Evolutionary conservation across 1,284 basidiomycete species (phyloP).

Genomic region (Cerioporus squamosus): DNA sequence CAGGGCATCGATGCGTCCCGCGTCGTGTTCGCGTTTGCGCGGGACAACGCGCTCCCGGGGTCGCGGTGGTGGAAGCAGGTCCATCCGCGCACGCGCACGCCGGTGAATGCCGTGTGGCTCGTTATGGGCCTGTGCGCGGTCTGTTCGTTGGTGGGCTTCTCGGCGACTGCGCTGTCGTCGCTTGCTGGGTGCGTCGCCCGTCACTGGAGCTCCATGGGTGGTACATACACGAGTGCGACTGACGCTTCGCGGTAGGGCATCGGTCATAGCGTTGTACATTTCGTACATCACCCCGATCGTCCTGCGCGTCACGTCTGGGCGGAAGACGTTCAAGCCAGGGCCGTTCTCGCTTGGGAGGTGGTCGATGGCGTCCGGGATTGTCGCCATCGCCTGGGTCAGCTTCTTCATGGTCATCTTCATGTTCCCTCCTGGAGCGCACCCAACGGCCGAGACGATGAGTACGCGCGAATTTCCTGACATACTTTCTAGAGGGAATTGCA

Average conservation of each 20-base stretch:
- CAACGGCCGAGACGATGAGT: constrained; percentile 59
- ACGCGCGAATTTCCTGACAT: too few species aligned
- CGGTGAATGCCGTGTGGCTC: constrained; percentile 76
- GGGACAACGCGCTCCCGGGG: constrained; percentile 74
- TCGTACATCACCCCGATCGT: constrained; percentile 74
- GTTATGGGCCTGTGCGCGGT: constrained; percentile 61
- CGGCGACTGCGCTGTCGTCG: constrained; percentile 61
- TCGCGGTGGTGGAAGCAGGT: constrained; percentile 70
- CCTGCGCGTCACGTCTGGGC: constrained; percentile 69
- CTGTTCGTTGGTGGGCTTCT: constrained; percentile 70
- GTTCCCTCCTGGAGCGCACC: constrained; percentile 54
- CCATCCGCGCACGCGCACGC: constrained; percentile 61
- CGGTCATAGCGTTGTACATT: constrained; percentile 72
- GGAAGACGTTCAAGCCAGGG: constrained; percentile 58
- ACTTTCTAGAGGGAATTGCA: background rate
- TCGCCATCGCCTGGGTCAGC: constrained; percentile 68
- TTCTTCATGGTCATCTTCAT: constrained; percentile 66
- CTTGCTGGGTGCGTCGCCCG: constrained; percentile 62
- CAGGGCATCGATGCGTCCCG: constrained; percentile 77
- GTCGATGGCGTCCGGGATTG: constrained; percentile 58
- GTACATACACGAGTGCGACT: background rate
- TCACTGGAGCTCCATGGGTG: background rate
- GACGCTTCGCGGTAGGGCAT: constrained; percentile 46
- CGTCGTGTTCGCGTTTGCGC: constrained; percentile 74
- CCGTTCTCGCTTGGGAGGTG: constrained; percentile 66